Conservation (phyloP, 1,284 basidiomycete species). For the Coriolopsis trogii region DNA sequence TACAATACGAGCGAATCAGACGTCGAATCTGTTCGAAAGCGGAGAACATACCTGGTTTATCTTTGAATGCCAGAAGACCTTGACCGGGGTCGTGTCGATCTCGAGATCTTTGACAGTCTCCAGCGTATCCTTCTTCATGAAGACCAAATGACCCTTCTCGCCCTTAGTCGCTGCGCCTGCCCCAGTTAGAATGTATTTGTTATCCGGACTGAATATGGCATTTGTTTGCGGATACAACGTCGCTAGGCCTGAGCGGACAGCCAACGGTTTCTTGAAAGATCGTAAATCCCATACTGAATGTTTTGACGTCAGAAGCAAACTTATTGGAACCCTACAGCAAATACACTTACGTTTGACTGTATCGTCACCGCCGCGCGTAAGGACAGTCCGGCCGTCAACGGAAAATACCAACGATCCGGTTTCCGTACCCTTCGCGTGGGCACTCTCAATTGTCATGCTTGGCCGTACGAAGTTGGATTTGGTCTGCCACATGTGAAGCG, state of each 20-base stretch:
- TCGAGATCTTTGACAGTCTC: slow-evolving; percentile 66
- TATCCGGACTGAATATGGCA: slow-evolving; percentile 91
- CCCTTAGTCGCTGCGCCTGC: slow-evolving; percentile 66
- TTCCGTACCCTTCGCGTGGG: slow-evolving; percentile 83
- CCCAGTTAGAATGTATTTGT: slow-evolving; percentile 85
- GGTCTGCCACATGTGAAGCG: slow-evolving; percentile 93
- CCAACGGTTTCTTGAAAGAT: slow-evolving; percentile 85
- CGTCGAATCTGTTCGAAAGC: neutral
- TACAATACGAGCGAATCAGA: slow-evolving; percentile 34
- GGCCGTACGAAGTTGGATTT: slow-evolving; percentile 91
- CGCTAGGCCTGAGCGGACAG: slow-evolving; percentile 61
- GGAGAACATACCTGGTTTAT: slow-evolving; percentile 86
- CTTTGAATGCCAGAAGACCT: slow-evolving; percentile 92
- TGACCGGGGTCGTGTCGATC: slow-evolving; percentile 81
- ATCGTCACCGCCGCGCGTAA: slow-evolving; percentile 90
- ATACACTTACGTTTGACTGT: slow-evolving; percentile 85
- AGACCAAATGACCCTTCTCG: slow-evolving; percentile 71
- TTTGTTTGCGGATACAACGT: slow-evolving; percentile 91
- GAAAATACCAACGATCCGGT: slow-evolving; percentile 87
- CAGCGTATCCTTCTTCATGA: slow-evolving; percentile 72
- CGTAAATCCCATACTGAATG: slow-evolving; percentile 90
- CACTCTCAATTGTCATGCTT: slow-evolving; percentile 81
- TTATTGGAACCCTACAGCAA: slow-evolving; percentile 2
- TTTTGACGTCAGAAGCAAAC: slow-evolving; percentile 5
- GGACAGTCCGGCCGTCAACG: slow-evolving; percentile 78